Evolutionary conservation across 805 yeast species (phyloP).

Genomic region (Zygoascus flipseniorum): DNA sequence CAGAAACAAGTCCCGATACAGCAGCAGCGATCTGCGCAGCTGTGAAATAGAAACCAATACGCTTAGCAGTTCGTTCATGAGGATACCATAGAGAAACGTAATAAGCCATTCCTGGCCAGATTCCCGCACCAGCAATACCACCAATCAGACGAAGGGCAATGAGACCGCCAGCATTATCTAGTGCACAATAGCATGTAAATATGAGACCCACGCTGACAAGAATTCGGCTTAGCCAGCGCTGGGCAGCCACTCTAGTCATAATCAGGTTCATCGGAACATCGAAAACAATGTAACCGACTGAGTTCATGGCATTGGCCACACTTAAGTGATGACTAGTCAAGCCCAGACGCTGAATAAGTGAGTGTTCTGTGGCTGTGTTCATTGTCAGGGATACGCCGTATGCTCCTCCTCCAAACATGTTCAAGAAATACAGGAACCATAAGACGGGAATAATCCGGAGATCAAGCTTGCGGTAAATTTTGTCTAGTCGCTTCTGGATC

Average conservation of each 20-base stretch:
- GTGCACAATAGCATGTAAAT: conserved; percentile 62
- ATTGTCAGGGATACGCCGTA: conserved; percentile 76
- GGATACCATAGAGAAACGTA: conserved; percentile 84
- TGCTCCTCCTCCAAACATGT: conserved; percentile 69
- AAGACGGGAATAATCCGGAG: conserved; percentile 69
- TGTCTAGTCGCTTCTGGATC: conserved; percentile 17
- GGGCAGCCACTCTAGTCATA: conserved; percentile 80
- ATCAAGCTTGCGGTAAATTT: conserved; percentile 51
- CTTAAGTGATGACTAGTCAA: conserved; percentile 52
- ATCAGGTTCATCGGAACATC: conserved; percentile 82
- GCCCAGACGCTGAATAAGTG: conserved; percentile 43
- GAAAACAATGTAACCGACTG: conserved; percentile 74
- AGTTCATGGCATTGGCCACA: conserved; percentile 71
- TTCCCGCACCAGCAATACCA: conserved; percentile 76
- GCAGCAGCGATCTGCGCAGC: conserved; percentile 90
- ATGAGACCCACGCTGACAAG: conserved; percentile 70
- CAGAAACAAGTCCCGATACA: conserved; percentile 79
- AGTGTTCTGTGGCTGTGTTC: conserved; percentile 57
- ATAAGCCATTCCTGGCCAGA: conserved; percentile 87
- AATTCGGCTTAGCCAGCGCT: conserved; percentile 75
- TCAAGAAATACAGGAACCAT: conserved; percentile 70
- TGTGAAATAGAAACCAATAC: conserved; percentile 84
- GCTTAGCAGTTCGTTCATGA: conserved; percentile 58
- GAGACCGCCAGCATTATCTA: conserved; percentile 48
- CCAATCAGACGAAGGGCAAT: conserved; percentile 64